Conservation (phyloP, 208 protist species). For the Naegleria gruberi region DNA sequence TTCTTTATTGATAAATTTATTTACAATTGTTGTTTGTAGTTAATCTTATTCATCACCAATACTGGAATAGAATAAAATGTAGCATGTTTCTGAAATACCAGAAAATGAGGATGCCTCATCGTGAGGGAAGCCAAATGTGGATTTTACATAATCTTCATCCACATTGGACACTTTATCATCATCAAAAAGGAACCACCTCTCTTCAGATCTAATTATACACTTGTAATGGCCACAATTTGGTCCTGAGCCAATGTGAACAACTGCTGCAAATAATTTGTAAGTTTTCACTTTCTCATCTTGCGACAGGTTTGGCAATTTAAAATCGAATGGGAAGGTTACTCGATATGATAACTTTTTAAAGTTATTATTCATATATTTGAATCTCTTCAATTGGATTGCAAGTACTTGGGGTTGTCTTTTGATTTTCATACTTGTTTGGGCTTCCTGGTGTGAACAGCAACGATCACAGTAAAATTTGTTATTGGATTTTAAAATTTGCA, state of each 20-base stretch:
- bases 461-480: constrained; percentile 71
- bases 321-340: constrained; percentile 68
- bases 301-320: constrained; percentile 55
- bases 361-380: constrained; percentile 64
- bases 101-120: background rate
- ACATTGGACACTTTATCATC: constrained; percentile 55
- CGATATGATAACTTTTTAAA: constrained; percentile 69
- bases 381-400: constrained; percentile 76
- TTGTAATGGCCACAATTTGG: constrained; percentile 76
- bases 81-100: background rate
- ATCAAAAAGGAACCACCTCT: constrained; percentile 74
- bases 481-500: constrained; percentile 60
- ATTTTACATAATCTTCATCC: background rate
- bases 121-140: background rate
- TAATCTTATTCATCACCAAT: too few relatives aligned
- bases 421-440: constrained; percentile 58
- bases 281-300: constrained; percentile 36
- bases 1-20: too few relatives aligned
- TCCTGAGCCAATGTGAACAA: constrained; percentile 67
- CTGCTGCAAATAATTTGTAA: constrained; percentile 71
- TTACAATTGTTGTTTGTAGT: too few relatives aligned
- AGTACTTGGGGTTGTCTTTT: constrained; percentile 70
- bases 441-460: constrained; percentile 54
- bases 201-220: constrained; percentile 61
- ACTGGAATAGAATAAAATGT: constrained; percentile 12